These are phyloP conservation scores for Lactarius tabidus DNA, from an alignment of 768 basidiomycete species.

Conservation along the genomic window DNA sequence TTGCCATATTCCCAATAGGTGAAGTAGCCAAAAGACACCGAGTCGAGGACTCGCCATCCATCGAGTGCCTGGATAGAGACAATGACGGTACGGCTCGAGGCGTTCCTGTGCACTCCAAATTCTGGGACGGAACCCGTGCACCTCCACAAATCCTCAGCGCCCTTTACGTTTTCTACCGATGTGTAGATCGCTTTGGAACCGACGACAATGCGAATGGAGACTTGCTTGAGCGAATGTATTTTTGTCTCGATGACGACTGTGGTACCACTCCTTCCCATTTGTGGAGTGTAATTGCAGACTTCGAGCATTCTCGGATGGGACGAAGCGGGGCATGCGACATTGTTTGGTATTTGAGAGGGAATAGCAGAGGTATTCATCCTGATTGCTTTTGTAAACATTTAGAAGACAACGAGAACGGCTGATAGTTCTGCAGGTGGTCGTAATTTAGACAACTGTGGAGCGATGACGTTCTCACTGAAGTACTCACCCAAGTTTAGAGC, in stretches of 20 bases:
- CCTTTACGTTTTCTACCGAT: conserved; percentile 52
- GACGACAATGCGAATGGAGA: conserved; percentile 71
- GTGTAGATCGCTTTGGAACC: conserved; percentile 66
- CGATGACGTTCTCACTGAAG: not conserved
- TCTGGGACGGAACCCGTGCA: conserved; percentile 60
- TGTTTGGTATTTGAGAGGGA: conserved; percentile 5
- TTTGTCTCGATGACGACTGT: conserved; percentile 62
- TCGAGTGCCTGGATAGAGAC: conserved; percentile 63
- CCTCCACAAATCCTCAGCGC: conserved; percentile 54
- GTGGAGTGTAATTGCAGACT: conserved; percentile 61
- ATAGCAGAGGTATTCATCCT: conserved; percentile 3
- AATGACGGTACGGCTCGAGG: conserved; percentile 42
- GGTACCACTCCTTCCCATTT: conserved; percentile 58
- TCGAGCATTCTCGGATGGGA: conserved; percentile 54
- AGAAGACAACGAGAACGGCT: not conserved
- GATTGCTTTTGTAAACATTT: not conserved
- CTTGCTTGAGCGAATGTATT: conserved; percentile 42
- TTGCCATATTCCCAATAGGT: conserved; percentile 53
- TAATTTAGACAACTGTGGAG: not conserved
- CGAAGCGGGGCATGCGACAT: conserved; percentile 33
- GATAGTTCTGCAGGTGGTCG: not conserved
- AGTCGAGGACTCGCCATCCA: conserved; percentile 51
- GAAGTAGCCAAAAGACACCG: conserved; percentile 68
- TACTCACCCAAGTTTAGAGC: not conserved
- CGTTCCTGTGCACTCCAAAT: conserved; percentile 38